A percentile compares a stretch with the other conserved stretches of the same genome.
phyloP scores from a whole-genome alignment of 1,284 basidiomycete genomes.

The Psilocybe mexicana region DNA sequence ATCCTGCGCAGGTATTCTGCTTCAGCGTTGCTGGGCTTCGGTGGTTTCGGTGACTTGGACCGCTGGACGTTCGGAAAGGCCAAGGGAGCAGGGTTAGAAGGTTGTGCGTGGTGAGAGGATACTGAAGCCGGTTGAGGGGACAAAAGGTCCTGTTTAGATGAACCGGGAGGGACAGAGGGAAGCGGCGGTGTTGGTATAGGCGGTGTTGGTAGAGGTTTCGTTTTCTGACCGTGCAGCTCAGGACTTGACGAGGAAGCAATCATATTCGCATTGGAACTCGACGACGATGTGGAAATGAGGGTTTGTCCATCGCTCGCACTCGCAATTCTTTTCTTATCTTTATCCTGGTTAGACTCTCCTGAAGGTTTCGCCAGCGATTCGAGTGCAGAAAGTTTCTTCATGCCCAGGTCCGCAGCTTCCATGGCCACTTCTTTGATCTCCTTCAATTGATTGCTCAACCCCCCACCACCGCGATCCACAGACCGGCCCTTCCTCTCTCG shows the following conservation, averaged over 20 bases:
- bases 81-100: neutral
- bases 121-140: constrained; percentile 8
- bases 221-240: neutral
- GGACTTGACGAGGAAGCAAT: neutral
- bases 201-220: neutral
- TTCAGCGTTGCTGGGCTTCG: constrained; percentile 56
- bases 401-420: constrained; percentile 9
- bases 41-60: constrained; percentile 47
- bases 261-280: neutral
- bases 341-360: neutral
- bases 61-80: constrained; percentile 25
- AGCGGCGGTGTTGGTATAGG: neutral
- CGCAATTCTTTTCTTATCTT: constrained; percentile 10
- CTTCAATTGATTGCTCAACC: constrained; percentile 3
- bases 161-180: constrained; percentile 1
- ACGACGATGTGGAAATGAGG: neutral
- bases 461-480: constrained; percentile 17
- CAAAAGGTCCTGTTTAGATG: constrained; percentile 8
- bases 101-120: constrained; percentile 1
- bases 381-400: constrained; percentile 17
- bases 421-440: constrained; percentile 17
- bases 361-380: constrained; percentile 1
- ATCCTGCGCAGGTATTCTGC: constrained; percentile 63
- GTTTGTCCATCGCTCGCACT: constrained; percentile 8
- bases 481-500: constrained; percentile 26